phyloP scores from a whole-genome alignment of 2,329 filamentous ascomycete species.

The Sarocladiaceae sp. region DNA sequence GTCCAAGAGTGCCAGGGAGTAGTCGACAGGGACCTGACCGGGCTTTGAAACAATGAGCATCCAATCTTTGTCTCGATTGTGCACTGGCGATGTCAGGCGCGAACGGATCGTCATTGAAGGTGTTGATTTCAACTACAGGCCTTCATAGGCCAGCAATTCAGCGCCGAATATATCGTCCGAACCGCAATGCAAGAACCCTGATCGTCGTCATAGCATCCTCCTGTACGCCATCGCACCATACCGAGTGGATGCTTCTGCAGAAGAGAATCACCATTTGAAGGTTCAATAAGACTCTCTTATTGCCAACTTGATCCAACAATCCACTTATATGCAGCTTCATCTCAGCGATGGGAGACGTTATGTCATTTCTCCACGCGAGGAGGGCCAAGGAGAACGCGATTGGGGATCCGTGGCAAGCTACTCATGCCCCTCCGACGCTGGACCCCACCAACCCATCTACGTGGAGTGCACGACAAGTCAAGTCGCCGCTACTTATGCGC shows the following conservation, averaged over 20 bases:
- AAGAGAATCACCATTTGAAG: too few relatives aligned
- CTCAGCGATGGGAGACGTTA: constrained; percentile 6
- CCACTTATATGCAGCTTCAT: constrained; percentile 7
- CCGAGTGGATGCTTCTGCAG: too few relatives aligned
- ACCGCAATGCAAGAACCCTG: too few relatives aligned
- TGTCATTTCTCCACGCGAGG: constrained; percentile 8
- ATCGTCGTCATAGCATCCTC: too few relatives aligned
- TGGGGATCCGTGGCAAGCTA: neutral
- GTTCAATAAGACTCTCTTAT: neutral
- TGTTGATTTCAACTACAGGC: too few relatives aligned
- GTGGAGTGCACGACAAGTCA: neutral
- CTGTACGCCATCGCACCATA: too few relatives aligned
- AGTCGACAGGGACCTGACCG: neutral
- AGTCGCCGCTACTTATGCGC: neutral
- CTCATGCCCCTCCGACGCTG: neutral
- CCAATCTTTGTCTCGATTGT: constrained; percentile 1
- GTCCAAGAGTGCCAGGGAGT: neutral
- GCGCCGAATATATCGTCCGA: too few relatives aligned
- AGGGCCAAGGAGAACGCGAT: neutral
- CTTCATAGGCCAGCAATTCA: too few relatives aligned
- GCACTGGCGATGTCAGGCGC: too few relatives aligned
- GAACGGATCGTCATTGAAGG: too few relatives aligned
- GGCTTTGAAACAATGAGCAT: constrained; percentile 7
- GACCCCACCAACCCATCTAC: neutral
- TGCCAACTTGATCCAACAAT: neutral